Evolutionary conservation across 306 rosid species (phyloP).

Genomic region (Cucurbita moschata): DNA sequence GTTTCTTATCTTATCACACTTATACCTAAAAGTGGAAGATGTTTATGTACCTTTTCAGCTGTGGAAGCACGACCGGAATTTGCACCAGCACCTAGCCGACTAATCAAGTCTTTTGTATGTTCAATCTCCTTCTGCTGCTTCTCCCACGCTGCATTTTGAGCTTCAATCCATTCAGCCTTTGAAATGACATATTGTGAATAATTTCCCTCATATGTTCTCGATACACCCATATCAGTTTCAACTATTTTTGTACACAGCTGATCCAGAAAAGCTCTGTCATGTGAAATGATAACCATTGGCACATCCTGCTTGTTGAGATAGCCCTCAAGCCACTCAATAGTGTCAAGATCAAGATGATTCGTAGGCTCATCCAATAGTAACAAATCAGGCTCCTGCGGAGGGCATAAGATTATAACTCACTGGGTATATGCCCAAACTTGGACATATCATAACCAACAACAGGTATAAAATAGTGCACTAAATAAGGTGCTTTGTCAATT

Average conservation of each 20-base stretch:
- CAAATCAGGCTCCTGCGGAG: conserved; percentile 84
- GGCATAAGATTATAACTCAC: conserved; percentile 3
- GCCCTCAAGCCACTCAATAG: conserved; percentile 93
- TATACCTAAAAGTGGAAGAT: background rate
- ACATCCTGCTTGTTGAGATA: conserved; percentile 85
- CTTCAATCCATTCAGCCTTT: conserved; percentile 77
- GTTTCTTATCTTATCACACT: background rate
- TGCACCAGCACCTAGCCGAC: conserved; percentile 85
- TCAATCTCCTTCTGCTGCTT: conserved; percentile 98
- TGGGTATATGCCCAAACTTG: background rate
- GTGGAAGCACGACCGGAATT: conserved; percentile 95
- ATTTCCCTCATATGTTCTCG: conserved; percentile 75
- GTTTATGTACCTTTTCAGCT: conserved; percentile 66
- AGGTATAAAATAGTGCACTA: background rate
- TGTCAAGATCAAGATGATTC: conserved; percentile 94
- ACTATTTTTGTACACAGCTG: conserved; percentile 95
- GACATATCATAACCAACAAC: background rate
- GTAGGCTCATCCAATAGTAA: conserved; percentile 89
- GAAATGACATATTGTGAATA: conserved; percentile 66
- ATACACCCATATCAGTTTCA: conserved; percentile 94
- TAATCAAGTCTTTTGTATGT: conserved; percentile 64
- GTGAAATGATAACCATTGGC: conserved; percentile 97
- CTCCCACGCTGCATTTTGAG: conserved; percentile 91
- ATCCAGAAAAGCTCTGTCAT: conserved; percentile 95
- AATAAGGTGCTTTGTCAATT: background rate